Base-by-base conservation (phyloP, 441 rosid genomes). In the Breynia disticha region DNA sequence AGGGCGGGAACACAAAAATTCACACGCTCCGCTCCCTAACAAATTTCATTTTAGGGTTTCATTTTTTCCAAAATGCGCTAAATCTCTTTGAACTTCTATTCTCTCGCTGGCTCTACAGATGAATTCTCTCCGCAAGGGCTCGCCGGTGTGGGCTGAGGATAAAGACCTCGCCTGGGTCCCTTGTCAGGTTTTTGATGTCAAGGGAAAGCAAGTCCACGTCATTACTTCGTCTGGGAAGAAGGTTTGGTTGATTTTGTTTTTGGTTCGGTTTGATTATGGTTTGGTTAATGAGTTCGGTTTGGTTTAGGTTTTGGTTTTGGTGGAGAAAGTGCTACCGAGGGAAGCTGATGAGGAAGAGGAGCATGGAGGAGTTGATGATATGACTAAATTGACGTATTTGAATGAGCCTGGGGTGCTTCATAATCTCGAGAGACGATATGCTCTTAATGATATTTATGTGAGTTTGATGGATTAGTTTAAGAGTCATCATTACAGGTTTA, bases 331-430 rank as follows among this genome's bases (percentile, higher is more conserved):
- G 63, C 74, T 72, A 45, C 79, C 68, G 17, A 78, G 94, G 54
- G 95, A 86, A 54, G 85, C 83, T 13, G 83, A 76, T 8, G 93
- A 80, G 1, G 97, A 84, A 39, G 95, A 90, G 54, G 98, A 87
- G 59, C 87, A 71, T 72, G 90, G 86, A 46, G 98, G 98, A 61
- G 96, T 91, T n/a, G 98, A 91, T 70, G 98, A 90, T 71, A 90
- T 90, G 98, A 87, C 96, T 0, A 90, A 87, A 68, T 67, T 90
- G 65, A 71, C 95, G 14, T 83, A 90, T 71, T 82, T 91, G 83
- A 83, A 87, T 72, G 98, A 91, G 78, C 86, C 98, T 52, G 94
- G 88, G 57, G 98, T 91, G 62, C 96, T 85, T 67, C 82, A 76
- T 50, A 91, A 87, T 77, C 75, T 87, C 1, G 76, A 83, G 73